Percentiles rank a stretch among this genome's conserved stretches.
Conservation (phyloP, 352 stramenopile species). For the Globisporangium takayamanum region DNA sequence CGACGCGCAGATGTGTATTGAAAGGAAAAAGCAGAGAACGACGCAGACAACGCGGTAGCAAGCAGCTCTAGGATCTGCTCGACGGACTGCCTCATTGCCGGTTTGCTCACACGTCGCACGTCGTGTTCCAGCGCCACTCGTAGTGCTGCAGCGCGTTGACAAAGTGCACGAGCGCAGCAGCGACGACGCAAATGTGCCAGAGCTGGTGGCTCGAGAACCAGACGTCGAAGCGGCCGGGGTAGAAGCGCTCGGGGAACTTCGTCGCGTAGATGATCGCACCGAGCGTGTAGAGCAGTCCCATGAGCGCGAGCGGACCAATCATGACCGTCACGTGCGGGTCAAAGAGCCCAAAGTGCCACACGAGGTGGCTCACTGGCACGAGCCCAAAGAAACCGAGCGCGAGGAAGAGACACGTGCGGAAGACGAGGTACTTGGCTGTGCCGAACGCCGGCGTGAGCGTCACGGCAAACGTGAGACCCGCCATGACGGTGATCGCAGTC, state of each 20-base stretch:
- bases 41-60: no score
- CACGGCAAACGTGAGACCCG: slow-evolving; percentile 59
- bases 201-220: slow-evolving; percentile 85
- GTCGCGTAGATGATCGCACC: slow-evolving; percentile 81
- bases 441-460: slow-evolving; percentile 66
- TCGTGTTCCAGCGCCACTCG: slow-evolving; percentile 80
- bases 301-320: slow-evolving; percentile 71
- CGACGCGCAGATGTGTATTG: background rate
- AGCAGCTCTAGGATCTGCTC: background rate
- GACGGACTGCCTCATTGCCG: background rate
- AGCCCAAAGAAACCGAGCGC: slow-evolving; percentile 76
- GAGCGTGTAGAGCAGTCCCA: slow-evolving; percentile 71
- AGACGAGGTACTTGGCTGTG: slow-evolving; percentile 62
- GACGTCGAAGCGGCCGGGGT: slow-evolving; percentile 78
- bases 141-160: slow-evolving; percentile 79
- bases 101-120: slow-evolving; percentile 50
- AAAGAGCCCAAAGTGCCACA: slow-evolving; percentile 71
- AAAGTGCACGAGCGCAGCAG: slow-evolving; percentile 82
- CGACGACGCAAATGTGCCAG: slow-evolving; percentile 85
- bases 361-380: slow-evolving; percentile 65
- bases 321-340: slow-evolving; percentile 83
- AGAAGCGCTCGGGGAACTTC: slow-evolving; percentile 81
- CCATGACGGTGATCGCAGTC: slow-evolving; percentile 57
- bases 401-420: slow-evolving; percentile 76
- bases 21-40: background rate